Conservation (phyloP, 2,329 filamentous ascomycete genomes). For the Trichoderma lentiforme region DNA sequence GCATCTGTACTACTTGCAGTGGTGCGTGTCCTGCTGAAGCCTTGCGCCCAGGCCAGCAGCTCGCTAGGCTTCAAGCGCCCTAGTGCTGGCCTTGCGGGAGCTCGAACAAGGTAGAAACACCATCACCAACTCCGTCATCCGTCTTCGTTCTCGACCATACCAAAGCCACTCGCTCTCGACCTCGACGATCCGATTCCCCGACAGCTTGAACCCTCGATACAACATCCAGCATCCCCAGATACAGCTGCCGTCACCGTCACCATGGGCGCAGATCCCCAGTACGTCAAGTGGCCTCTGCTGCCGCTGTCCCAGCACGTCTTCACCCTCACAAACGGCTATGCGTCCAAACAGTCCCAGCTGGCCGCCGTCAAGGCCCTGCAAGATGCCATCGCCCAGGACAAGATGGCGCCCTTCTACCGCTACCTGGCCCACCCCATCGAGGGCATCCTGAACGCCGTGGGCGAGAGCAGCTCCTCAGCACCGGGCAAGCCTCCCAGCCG, state of each 20-base stretch:
- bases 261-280: conserved; percentile 80
- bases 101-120: conserved; percentile 3
- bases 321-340: conserved; percentile 76
- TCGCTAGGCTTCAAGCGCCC: neutral
- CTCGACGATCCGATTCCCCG: neutral
- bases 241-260: conserved; percentile 31
- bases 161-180: neutral
- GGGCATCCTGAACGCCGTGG: conserved; percentile 73
- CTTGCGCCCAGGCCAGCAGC: conserved; percentile 18
- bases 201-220: neutral
- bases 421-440: conserved; percentile 79
- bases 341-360: conserved; percentile 64
- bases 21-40: conserved; percentile 22
- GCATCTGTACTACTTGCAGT: neutral
- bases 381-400: conserved; percentile 77
- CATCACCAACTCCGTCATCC: conserved; percentile 16
- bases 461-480: conserved; percentile 56
- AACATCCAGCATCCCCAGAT: neutral
- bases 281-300: conserved; percentile 79
- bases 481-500: conserved; percentile 59
- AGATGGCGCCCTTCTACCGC: conserved; percentile 85
- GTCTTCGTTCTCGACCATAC: neutral
- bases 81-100: conserved; percentile 13
- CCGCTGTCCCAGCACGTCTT: conserved; percentile 83
- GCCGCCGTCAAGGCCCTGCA: conserved; percentile 69